Evolutionary conservation across 768 basidiomycete species (phyloP).

Genomic region (Macrocybe gigantea): DNA sequence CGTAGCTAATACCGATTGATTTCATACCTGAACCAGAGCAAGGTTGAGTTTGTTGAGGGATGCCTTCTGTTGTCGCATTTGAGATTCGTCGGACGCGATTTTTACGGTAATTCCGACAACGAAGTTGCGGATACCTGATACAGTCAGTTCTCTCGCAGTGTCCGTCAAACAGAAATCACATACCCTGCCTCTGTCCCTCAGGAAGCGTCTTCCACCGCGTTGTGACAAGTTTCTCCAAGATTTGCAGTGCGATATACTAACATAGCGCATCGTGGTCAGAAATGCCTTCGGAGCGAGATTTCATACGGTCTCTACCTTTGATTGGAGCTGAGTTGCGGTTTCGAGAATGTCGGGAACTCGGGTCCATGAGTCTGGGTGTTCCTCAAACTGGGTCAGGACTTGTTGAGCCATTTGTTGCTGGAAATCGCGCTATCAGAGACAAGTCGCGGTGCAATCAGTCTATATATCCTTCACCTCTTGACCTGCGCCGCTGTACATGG

Average conservation of each 20-base stretch:
- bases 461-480: slow-evolving; percentile 55
- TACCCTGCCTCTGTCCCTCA: slow-evolving; percentile 88
- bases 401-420: slow-evolving; percentile 96
- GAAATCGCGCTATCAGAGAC: slow-evolving; percentile 11
- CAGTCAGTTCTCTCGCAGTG: background rate
- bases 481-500: slow-evolving; percentile 83
- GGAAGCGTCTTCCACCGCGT: slow-evolving; percentile 97
- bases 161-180: background rate
- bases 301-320: slow-evolving; percentile 49
- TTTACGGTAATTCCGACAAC: slow-evolving; percentile 91
- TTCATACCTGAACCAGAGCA: slow-evolving; percentile 82
- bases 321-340: slow-evolving; percentile 75
- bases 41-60: slow-evolving; percentile 96
- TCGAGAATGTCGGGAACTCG: slow-evolving; percentile 93
- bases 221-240: slow-evolving; percentile 90
- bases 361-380: slow-evolving; percentile 95
- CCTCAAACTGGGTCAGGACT: slow-evolving; percentile 92
- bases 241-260: slow-evolving; percentile 95
- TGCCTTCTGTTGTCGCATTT: slow-evolving; percentile 88
- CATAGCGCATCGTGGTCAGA: slow-evolving; percentile 2
- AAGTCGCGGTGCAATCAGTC: background rate
- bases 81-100: slow-evolving; percentile 84
- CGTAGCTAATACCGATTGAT: slow-evolving; percentile 2
- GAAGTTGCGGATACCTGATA: slow-evolving; percentile 89
- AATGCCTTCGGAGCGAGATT: slow-evolving; percentile 8